phyloP scores from a whole-genome alignment of 148 eudicot genomes.

The Hydrangea macrophylla region DNA sequence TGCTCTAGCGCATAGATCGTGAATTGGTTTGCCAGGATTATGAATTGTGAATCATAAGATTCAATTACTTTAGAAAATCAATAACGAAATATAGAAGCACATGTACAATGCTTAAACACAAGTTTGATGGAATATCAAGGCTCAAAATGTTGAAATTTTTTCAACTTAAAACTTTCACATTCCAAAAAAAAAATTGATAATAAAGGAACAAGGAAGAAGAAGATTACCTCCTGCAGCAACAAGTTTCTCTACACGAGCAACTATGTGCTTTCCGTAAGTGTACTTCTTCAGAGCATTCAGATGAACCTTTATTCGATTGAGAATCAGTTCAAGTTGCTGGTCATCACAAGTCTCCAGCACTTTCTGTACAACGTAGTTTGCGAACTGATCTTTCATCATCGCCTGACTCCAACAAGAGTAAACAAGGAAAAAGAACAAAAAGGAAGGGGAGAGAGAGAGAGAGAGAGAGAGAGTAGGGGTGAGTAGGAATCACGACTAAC shows the following conservation, averaged over 20 bases:
- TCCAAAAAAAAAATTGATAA: neutral
- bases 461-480: neutral
- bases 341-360: constrained; percentile 91
- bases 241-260: constrained; percentile 89
- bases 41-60: too few species aligned
- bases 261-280: constrained; percentile 91
- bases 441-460: too few species aligned
- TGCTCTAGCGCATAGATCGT: neutral
- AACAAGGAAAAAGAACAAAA: too few species aligned
- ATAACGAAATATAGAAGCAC: too few species aligned
- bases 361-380: constrained; percentile 74
- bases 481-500: neutral
- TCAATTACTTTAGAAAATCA: too few species aligned
- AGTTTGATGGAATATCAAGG: too few species aligned
- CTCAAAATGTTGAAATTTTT: too few species aligned
- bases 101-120: too few species aligned
- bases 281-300: constrained; percentile 81
- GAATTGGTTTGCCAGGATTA: neutral
- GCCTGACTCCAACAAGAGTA: constrained; percentile 32
- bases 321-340: constrained; percentile 74
- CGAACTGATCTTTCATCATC: constrained; percentile 85
- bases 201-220: neutral
- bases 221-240: constrained; percentile 80
- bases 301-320: constrained; percentile 72
- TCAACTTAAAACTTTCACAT: too few species aligned